phyloP scores from a whole-genome alignment of 176 grass and related monocot genomes.

The Hordeum vulgare region MorexV3_pseudomolecules_assembly NC_058523.1:549053391-549053890 shows the following conservation, averaged over 20 bases:
- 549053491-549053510: conserved; percentile 41
- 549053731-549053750: conserved; percentile 45
- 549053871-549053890: conserved; percentile 55
- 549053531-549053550: neutral
- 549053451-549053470: conserved; percentile 20
- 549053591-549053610: neutral
- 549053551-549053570: no score
- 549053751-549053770: conserved; percentile 61
- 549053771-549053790: conserved; percentile 31
- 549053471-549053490: conserved; percentile 60
- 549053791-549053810: conserved; percentile 23
- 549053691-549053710: conserved; percentile 48
- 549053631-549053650: conserved; percentile 37
- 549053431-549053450: conserved; percentile 22
- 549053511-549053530: neutral
- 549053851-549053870: no score
- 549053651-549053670: conserved; percentile 27
- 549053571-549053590: neutral
- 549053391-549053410: conserved; percentile 19
- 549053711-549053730: conserved; percentile 60
- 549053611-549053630: conserved; percentile 31
- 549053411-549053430: conserved; percentile 41
- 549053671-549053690: conserved; percentile 22
- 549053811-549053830: neutral
- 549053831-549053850: neutral